Evolutionary conservation across 345 rosid species (phyloP).

Genomic region (Dimocarpus longan): DNA sequence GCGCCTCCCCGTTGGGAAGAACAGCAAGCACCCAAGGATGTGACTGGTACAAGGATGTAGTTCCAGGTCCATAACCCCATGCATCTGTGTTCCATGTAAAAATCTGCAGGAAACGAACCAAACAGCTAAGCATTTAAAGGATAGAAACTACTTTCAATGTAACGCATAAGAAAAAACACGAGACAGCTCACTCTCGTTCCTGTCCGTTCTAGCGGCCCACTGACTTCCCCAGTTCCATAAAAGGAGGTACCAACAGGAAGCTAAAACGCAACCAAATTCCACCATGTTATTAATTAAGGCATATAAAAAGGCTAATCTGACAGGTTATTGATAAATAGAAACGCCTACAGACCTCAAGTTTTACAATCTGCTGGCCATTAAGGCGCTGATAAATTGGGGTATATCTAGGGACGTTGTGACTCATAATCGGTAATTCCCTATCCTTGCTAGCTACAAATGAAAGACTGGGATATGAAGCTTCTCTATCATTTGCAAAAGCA

Average conservation of each 20-base stretch:
- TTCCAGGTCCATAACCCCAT: conserved; percentile 84
- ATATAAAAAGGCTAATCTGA: not conserved
- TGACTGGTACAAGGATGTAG: conserved; percentile 91
- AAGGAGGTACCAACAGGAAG: conserved; percentile 79
- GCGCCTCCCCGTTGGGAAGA: conserved; percentile 83
- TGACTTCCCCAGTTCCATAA: conserved; percentile 96
- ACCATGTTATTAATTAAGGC: not conserved
- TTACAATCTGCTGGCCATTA: conserved; percentile 65
- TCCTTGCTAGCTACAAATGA: conserved; percentile 58
- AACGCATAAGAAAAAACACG: not conserved
- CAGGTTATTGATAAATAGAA: not conserved
- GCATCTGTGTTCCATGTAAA: conserved; percentile 92
- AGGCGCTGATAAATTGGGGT: conserved; percentile 48
- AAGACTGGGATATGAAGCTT: conserved; percentile 65
- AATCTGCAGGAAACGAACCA: conserved; percentile 47
- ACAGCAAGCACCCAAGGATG: conserved; percentile 94
- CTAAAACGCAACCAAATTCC: conserved; percentile 40
- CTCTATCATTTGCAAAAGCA: conserved; percentile 54
- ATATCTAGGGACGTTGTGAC: conserved; percentile 48
- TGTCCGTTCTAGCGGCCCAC: conserved; percentile 91
- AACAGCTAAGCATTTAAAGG: not conserved
- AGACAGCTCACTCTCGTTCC: conserved; percentile 72
- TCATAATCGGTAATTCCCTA: conserved; percentile 53
- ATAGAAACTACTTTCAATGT: not conserved
- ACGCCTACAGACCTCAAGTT: conserved; percentile 52